Evolutionary conservation across 768 basidiomycete species (phyloP), one percentile per base, ranked within the genome.

Genomic region (Naganishia vaughanmartiniae): DNA sequence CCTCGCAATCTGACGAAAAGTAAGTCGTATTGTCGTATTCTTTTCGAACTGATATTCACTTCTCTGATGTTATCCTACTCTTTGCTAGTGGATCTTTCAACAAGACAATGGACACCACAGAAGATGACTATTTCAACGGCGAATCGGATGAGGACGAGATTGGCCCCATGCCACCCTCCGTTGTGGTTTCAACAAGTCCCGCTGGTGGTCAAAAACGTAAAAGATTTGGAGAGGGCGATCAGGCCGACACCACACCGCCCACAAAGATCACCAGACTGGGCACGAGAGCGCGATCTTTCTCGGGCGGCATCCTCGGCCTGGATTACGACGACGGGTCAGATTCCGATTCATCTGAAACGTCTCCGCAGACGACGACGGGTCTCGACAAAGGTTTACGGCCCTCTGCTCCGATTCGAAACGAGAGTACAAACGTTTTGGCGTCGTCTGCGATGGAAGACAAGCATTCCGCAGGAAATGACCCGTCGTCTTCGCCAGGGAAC

Each of bases 101-200:
- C 53, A 85, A 85, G 36, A 78, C 82, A 39, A 80, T 88, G 69
- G 91, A 91, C 73, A 84, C 84, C 6, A 90, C 91, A 72, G 94
- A 98, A 79, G 94, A 98, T 79, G 87, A 89, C 70, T 98, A 96
- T 83, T 97, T 96, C 85, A 92, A 94, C 75, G 85, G 84, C 33
- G 90, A 91, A 48, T 92, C 93, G 72, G 90, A 92, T 53, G 93
- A 93, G 48, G 79, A 74, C 83, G 69, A 74, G 46, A 73, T 70
- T 28, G 73, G 74, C 24, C 76, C 75, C 26, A 70, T 72, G 48
- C 72, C 67, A 15, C 74, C 73, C 21, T n/a, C 45, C 36, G 42
- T 66, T 45, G 54, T 51, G 81, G 30, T 57, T 55, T 36, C 60
- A 42, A 39, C 54, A 24, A 31, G 65, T 46, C 48, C 60, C 24